phyloP scores from a whole-genome alignment of 345 rosid species.

The Aurinia saxatilis region DNA sequence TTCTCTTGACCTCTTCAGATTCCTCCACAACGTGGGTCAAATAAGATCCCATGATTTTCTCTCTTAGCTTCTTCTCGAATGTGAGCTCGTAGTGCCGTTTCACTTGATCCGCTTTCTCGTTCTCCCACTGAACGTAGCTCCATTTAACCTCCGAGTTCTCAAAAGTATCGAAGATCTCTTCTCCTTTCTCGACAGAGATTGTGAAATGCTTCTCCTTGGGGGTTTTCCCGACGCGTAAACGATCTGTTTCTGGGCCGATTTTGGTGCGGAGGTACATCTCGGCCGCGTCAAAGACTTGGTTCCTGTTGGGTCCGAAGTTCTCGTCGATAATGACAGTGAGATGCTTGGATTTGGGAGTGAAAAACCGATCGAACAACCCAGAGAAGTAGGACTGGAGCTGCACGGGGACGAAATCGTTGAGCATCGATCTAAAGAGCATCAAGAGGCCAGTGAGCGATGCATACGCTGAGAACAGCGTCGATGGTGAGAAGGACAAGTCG shows the following conservation, averaged over 20 bases:
- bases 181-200: conserved; percentile 32
- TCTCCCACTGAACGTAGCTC: conserved; percentile 21
- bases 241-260: conserved; percentile 32
- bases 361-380: conserved; percentile 3
- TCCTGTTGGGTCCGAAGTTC: conserved; percentile 18
- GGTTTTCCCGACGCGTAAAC: conserved; percentile 36
- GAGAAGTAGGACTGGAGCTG: conserved; percentile 21
- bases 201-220: conserved; percentile 26
- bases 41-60: conserved; percentile 23
- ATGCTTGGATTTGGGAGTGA: conserved; percentile 20
- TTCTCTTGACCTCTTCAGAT: conserved; percentile 31
- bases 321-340: conserved; percentile 35
- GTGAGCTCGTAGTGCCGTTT: conserved; percentile 33
- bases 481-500: conserved; percentile 19
- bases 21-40: conserved; percentile 22
- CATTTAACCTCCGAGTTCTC: conserved; percentile 26
- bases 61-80: conserved; percentile 34
- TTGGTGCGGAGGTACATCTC: conserved; percentile 42
- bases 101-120: background rate
- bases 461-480: conserved; percentile 36
- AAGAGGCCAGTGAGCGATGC: conserved; percentile 34
- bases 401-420: conserved; percentile 31
- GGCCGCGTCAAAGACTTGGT: conserved; percentile 41
- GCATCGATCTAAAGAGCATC: conserved; percentile 37
- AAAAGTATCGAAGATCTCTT: conserved; percentile 30